phyloP scores from a whole-genome alignment of 768 basidiomycete genomes.

The Leccinum rimulosum region DNA sequence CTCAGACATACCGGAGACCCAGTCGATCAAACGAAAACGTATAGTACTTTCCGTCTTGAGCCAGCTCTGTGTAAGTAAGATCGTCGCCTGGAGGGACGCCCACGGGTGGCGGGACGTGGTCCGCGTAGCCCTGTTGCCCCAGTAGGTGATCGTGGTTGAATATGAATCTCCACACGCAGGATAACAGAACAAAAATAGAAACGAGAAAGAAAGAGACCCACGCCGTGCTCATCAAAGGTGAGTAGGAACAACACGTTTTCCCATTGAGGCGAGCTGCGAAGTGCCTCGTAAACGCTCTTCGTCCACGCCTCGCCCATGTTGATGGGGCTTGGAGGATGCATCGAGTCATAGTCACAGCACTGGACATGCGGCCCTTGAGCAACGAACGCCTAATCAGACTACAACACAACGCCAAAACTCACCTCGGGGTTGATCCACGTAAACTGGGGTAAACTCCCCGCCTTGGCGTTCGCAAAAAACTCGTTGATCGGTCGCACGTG shows the following conservation, averaged over 20 bases:
- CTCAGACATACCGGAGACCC: constrained; percentile 19
- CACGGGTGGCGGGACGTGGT: constrained; percentile 22
- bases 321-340: constrained; percentile 27
- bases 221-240: constrained; percentile 28
- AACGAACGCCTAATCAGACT: background rate
- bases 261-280: constrained; percentile 27
- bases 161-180: background rate
- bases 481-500: constrained; percentile 15
- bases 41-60: constrained; percentile 17
- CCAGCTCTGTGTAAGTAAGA: constrained; percentile 23
- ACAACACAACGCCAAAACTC: background rate
- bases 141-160: background rate
- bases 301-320: constrained; percentile 27
- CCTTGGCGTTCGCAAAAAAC: constrained; percentile 22
- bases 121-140: constrained; percentile 21
- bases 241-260: constrained; percentile 18
- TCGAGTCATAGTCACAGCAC: constrained; percentile 26
- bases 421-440: constrained; percentile 30
- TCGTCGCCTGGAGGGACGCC: constrained; percentile 24
- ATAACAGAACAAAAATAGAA: background rate
- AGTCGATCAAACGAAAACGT: constrained; percentile 25
- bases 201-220: constrained; percentile 1
- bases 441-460: constrained; percentile 25
- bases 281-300: constrained; percentile 23
- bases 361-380: background rate